Evolutionary conservation across 208 protist species (phyloP), one percentile per base, ranked within the genome.

Genomic region (Trypanosoma platydactyli): DNA sequence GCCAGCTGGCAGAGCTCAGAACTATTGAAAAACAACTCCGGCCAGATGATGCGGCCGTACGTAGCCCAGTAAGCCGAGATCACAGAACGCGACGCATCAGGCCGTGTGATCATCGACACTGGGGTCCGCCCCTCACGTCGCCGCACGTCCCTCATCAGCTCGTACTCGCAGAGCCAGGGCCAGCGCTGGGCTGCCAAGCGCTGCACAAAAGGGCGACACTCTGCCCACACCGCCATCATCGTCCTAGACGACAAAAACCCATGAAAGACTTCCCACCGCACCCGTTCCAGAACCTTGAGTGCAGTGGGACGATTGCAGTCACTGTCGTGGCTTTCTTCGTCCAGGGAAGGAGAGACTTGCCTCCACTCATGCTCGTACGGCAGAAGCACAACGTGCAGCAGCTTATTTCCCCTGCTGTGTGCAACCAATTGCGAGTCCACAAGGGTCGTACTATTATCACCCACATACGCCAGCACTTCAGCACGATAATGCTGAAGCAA

Each of bases 1-100:
- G 87, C 81, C 18, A 93, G 68, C 64, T 79, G 84, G 70, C 87
- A 93, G 45, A 93, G 73, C 65, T 89, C 87, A 22, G 75, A 55
- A 1, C 76, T 72, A 18, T 69, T 77, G 38, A 93, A 76, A 61
- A 77, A 72, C 53, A 93, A 57, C 53, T 86, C 81, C 2, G 87
- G 87, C 59, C 65, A 56, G 13, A 93, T 44, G 16, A 85, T 25
- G 22, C 56, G 67, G 58, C 83, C 79, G 45, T 79, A 90, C 50
- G 77, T 67, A 33, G 73, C 77, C 87, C 87, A 93, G 66, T 93
- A 93, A 45, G 77, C 73, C 0, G 76, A 72, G 59, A 93, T 87
- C 5, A 64, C 73, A 1, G 42, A 29, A 11, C 59, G 57, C 27
- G 72, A 73, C 7, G 80, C 35, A 5, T 74, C 61, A n/a, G 87